Evolutionary conservation across 73 alveolate species (phyloP), one percentile per base, ranked within the genome.

Genomic region (Blepharisma japonicum): DNA sequence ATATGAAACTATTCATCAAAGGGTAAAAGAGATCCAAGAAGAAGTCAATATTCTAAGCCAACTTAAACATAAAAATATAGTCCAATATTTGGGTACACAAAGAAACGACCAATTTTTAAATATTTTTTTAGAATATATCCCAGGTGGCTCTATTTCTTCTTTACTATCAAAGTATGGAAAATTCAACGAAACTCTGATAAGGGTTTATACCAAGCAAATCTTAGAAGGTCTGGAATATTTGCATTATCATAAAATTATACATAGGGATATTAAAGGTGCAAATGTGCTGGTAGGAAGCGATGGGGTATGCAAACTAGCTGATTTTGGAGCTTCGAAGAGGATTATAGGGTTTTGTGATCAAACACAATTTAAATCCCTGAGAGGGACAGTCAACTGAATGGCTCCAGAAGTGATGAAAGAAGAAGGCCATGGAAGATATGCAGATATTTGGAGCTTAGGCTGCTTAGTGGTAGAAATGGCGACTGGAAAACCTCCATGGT

Each of bases 381-480:
- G 85, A 51, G 98, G 99, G 5, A 91, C 99, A 11, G 80, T 92
- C 18, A 94, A 97, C 54, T 96, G 98, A 98, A 91, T 94, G 95
- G 99, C 99, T 51, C 99, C 99, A 32, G 99, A 96, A 83, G 98
- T 92, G 6, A 84, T 93, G 32, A 83, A 86, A 46, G 82, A 89
- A 68, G 83, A 85, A 83, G 94, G 94, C 38, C 81, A 85, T 86
- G 90, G 96, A 45, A 23, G 96, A 77, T 83, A 55, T 79, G 91
- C 92, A 45, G 99, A 95, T 95, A 95, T 95, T 23, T 95, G 99
- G 98, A 87, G 97, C 66, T 50, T 95, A 67, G 99, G 99, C 0
- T 95, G 99, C 82, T 85, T 96, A 42, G 83, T 95, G 18, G 79
- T 95, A 11, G 99, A 95, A 86, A 93, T 95, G 98, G 91, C 92